Evolutionary conservation across 192 early-diverging fungal genomes (phyloP), one percentile per base, ranked within the genome.

Genomic region (Coemansia sp.): DNA sequence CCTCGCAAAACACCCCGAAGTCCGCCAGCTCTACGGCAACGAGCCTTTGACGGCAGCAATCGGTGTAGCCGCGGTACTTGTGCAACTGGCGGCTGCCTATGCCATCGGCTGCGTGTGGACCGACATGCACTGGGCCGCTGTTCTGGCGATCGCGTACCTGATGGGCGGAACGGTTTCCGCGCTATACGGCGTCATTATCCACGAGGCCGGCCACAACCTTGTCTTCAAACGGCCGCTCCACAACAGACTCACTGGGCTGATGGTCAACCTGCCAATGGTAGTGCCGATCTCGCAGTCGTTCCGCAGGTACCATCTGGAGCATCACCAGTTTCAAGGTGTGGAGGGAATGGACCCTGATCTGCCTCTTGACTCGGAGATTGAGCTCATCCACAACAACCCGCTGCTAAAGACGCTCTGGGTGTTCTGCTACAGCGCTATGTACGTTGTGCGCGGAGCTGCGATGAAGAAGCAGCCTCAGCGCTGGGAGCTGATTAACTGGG

Each of bases 271-370:
- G 56, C 87, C 88, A 57, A 90, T 98, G 70, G 91, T 88, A 16
- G 88, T 92, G 3, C 91, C 91, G 7, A 89, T 92, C 16, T 89
- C 90, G 34, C 85, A 86, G 71, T 92, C 91, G 20, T 92, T 92
- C 79, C 89, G 91, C 58, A 79, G 90, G n/a, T 91, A 92, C 77
- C 96, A 98, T 76, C 84, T 97, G 61, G 96, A 97, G 74, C 96
- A 98, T 72, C 96, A 98, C 84, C 90, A 92, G 51, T 95, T 87
- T 81, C 94, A 96, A 77, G 96, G 96, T 9, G 95, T 97, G 23
- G 87, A 89, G 30, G 95, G 94, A 28, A 88, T 88, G 78, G 96
- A 98, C 69, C 92, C 94, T 34, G 96, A 98, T 78, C 84, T 98
- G 20, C 96, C 96, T 1, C 79, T 93, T 7, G 88, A 92, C 49